Conservation (phyloP, 1,139 yeast species). For the Yamadazyma pseudoaaseri region DNA sequence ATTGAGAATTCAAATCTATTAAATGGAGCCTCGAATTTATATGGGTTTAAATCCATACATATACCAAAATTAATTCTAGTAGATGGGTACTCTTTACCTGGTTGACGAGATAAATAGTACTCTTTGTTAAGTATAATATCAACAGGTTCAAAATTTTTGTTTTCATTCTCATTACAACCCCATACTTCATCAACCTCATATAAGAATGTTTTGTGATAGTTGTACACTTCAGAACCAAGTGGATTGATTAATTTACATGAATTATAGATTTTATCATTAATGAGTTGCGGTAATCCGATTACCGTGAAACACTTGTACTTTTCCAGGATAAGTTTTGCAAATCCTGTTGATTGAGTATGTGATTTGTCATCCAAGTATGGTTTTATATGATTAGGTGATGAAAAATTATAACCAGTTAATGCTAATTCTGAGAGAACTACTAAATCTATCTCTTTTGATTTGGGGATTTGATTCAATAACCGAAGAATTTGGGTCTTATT, state of each 20-base stretch:
- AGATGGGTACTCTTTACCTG: neutral
- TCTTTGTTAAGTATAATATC: constrained; percentile 34
- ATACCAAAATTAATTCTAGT: constrained; percentile 64
- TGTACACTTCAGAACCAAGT: constrained; percentile 55
- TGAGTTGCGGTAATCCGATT: constrained; percentile 77
- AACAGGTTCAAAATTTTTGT: constrained; percentile 43
- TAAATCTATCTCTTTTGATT: constrained; percentile 46
- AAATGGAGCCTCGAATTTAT: constrained; percentile 79
- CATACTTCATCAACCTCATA: constrained; percentile 79
- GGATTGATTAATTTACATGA: constrained; percentile 68
- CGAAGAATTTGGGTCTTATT: constrained; percentile 50
- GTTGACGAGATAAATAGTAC: constrained; percentile 15
- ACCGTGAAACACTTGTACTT: constrained; percentile 64
- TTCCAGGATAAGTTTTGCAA: constrained; percentile 58
- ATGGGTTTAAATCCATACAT: constrained; percentile 95
- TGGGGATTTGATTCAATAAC: constrained; percentile 27
- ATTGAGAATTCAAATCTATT: constrained; percentile 68
- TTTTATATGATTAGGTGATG: constrained; percentile 45
- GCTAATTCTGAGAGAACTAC: constrained; percentile 83
- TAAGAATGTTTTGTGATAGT: constrained; percentile 76
- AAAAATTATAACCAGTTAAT: constrained; percentile 79
- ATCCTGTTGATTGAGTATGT: constrained; percentile 37
- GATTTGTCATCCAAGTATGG: constrained; percentile 53
- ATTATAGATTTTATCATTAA: constrained; percentile 50
- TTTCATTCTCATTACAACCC: constrained; percentile 76